Evolutionary conservation across 805 yeast genomes (phyloP).

Genomic region (Maudiozyma serrabonitensis): DNA sequence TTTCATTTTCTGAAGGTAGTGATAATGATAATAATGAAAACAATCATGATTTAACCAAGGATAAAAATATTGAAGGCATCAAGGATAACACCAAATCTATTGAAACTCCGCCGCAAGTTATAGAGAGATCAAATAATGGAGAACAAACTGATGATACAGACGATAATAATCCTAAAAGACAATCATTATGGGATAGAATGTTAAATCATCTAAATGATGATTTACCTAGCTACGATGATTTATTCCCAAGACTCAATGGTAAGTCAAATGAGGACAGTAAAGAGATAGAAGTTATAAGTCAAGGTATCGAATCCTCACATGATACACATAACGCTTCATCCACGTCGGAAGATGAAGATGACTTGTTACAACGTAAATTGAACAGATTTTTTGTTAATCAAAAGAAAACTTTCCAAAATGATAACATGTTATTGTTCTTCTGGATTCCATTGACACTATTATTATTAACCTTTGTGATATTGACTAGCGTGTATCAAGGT

Average conservation of each 20-base stretch:
- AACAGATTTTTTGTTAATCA: slow-evolving; percentile 35
- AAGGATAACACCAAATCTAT: neutral
- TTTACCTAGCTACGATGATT: slow-evolving; percentile 66
- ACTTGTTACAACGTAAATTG: slow-evolving; percentile 28
- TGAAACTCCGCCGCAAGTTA: neutral
- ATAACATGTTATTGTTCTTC: slow-evolving; percentile 77
- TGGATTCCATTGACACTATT: slow-evolving; percentile 76
- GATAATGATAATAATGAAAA: neutral
- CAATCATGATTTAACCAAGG: neutral
- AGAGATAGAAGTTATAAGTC: neutral
- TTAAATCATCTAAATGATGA: slow-evolving; percentile 34
- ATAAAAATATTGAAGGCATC: no score
- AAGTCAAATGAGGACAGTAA: neutral
- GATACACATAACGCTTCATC: neutral
- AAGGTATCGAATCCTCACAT: neutral
- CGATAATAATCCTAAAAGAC: neutral
- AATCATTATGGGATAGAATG: slow-evolving; percentile 32
- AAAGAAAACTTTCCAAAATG: slow-evolving; percentile 47
- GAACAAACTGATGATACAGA: no score
- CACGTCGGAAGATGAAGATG: slow-evolving; percentile 27
- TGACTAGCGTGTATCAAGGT: slow-evolving; percentile 28
- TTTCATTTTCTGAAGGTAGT: slow-evolving; percentile 19
- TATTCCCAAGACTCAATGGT: slow-evolving; percentile 40
- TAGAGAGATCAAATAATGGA: neutral
- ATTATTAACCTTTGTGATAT: slow-evolving; percentile 38